Conservation (phyloP, 176 grass and related monocot species). For the Oryza rufipogon region DNA sequence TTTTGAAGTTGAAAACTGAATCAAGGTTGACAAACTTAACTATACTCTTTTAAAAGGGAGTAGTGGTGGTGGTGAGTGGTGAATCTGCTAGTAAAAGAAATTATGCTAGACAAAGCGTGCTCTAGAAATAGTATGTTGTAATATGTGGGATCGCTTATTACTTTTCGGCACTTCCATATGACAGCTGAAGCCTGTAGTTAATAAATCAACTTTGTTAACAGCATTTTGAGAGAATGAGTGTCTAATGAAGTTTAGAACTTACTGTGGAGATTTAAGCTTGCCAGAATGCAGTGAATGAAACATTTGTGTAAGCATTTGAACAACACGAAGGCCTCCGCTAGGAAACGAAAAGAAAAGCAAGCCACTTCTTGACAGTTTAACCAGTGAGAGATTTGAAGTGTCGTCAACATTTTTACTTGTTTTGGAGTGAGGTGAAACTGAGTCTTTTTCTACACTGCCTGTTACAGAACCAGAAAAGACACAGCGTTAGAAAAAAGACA, state of each 20-base stretch:
- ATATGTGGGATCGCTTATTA: background rate
- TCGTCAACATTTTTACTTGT: conserved; percentile 41
- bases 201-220: conserved; percentile 1
- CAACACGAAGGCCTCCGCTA: conserved; percentile 57
- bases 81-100: conserved; percentile 11
- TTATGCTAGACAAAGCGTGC: background rate
- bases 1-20: conserved; percentile 22
- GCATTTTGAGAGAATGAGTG: background rate
- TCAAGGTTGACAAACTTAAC: conserved; percentile 5
- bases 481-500: conserved; percentile 35
- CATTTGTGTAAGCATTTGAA: conserved; percentile 70
- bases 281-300: conserved; percentile 60
- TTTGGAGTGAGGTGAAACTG: conserved; percentile 41
- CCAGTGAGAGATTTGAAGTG: conserved; percentile 66
- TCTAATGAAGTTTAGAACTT: conserved; percentile 36
- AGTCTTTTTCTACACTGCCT: conserved; percentile 43
- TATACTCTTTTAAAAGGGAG: too few species aligned
- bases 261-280: conserved; percentile 81
- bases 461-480: conserved; percentile 34
- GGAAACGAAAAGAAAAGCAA: conserved; percentile 83
- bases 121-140: background rate
- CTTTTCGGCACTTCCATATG: background rate
- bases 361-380: conserved; percentile 89
- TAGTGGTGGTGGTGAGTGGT: too few species aligned
- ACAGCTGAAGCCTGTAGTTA: background rate